Conservation (phyloP, 2,329 filamentous ascomycete species). For the Scolecobasidium constrictum region DNA sequence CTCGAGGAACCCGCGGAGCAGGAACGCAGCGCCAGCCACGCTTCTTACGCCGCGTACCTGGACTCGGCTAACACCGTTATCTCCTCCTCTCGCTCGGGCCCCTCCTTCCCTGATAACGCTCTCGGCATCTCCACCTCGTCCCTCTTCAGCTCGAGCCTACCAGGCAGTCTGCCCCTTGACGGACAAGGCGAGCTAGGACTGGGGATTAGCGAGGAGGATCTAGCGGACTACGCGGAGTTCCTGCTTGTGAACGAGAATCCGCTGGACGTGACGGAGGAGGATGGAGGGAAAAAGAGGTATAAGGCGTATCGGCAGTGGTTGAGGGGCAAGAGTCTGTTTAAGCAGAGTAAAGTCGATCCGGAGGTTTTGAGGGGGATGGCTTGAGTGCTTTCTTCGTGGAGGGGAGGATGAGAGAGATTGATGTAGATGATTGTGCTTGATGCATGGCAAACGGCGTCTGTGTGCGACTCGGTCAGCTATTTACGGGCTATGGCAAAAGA, state of each 20-base stretch:
- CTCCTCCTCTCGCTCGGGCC: slow-evolving; percentile 38
- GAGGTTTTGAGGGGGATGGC: too few species aligned
- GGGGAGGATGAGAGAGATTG: too few species aligned
- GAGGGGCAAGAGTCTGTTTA: slow-evolving; percentile 88
- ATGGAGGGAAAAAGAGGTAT: slow-evolving; percentile 84
- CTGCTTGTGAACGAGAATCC: slow-evolving; percentile 65
- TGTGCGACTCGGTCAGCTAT: too few species aligned
- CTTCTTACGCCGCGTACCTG: slow-evolving; percentile 73
- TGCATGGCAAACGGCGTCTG: too few species aligned
- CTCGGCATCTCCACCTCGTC: slow-evolving; percentile 11
- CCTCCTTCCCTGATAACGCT: slow-evolving; percentile 12
- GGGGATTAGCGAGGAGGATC: slow-evolving; percentile 44
- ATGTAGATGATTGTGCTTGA: too few species aligned
- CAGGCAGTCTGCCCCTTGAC: background rate
- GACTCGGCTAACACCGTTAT: background rate
- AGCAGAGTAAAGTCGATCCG: slow-evolving; percentile 55
- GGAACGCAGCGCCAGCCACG: slow-evolving; percentile 30
- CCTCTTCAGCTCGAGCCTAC: background rate
- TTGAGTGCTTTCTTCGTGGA: too few species aligned
- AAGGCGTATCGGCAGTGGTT: slow-evolving; percentile 96
- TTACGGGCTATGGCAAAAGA: too few species aligned
- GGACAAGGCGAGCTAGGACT: background rate
- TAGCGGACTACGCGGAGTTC: slow-evolving; percentile 66
- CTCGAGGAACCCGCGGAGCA: slow-evolving; percentile 48
- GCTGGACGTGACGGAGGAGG: slow-evolving; percentile 77